Percentiles rank a stretch among this genome's conserved stretches.
Evolutionary conservation across 306 rosid species (phyloP).

Genomic region (Vigna reflexopilosa): DNA sequence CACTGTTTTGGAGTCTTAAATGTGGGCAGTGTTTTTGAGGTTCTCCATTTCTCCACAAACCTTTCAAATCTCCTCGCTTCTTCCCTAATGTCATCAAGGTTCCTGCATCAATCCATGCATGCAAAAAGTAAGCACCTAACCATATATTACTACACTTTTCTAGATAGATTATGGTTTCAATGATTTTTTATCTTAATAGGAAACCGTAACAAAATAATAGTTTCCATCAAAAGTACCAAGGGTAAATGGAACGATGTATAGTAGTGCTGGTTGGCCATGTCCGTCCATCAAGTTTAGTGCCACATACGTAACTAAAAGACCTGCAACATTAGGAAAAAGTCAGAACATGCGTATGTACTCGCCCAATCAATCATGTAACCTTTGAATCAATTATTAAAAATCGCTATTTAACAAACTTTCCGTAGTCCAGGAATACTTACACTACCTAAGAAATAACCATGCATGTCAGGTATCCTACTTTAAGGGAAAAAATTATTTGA

Average conservation of each 20-base stretch:
- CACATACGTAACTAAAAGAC: slow-evolving; percentile 89
- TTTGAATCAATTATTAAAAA: slow-evolving; percentile 12
- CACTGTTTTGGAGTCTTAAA: slow-evolving; percentile 55
- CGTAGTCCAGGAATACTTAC: no score
- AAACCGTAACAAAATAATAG: background rate
- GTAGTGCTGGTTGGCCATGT: slow-evolving; percentile 97
- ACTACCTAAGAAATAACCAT: background rate
- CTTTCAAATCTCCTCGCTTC: slow-evolving; percentile 77
- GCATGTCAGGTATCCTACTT: background rate
- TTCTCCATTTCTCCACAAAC: slow-evolving; percentile 80
- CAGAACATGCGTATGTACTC: background rate
- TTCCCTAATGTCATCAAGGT: slow-evolving; percentile 73
- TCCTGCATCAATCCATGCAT: slow-evolving; percentile 62
- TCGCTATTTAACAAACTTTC: no score
- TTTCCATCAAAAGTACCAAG: slow-evolving; percentile 63
- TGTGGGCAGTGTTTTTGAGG: slow-evolving; percentile 86
- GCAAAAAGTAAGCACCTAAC: slow-evolving; percentile 28
- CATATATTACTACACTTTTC: background rate
- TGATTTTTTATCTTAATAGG: background rate
- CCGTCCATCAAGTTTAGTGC: slow-evolving; percentile 99
- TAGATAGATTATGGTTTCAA: background rate
- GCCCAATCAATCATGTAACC: slow-evolving; percentile 29
- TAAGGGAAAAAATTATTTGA: background rate
- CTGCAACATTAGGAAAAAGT: slow-evolving; percentile 48
- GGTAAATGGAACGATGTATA: slow-evolving; percentile 93